Base-by-base conservation (phyloP, 2,329 filamentous ascomycete species). In the Periconia sp. region DNA sequence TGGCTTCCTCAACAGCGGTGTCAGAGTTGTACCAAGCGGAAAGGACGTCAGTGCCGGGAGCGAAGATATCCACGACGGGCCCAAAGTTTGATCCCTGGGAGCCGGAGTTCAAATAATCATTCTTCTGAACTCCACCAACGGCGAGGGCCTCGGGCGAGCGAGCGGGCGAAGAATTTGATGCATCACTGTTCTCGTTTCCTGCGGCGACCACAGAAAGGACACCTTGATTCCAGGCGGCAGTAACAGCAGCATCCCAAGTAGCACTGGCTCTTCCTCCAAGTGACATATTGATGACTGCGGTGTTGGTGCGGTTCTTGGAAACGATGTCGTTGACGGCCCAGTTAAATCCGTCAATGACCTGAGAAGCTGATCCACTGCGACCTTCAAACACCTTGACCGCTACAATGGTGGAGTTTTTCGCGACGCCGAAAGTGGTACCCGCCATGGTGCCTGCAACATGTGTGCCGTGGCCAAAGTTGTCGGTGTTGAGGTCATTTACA, bases 11-110 rank as follows among this genome's bases (percentile, higher is more conserved):
- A 68, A 58, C 65, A 1, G 62, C 62, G 18, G 53, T 79, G 20
- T 81, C 76, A 18, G 72, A 80, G 37, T 68, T 72, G 46, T 65
- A 65, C 35, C 76, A 83, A 11, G 83, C 73, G 54, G 77, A 81
- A 0, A 76, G 63, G 27, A 77, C 63, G n/a, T 61, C 56, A 2
- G 69, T 72, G 10, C 74, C 74, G 6, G 73, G 62, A 9, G 72
- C 74, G 40, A 70, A 75, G 45, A 77, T 65, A 30, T 75, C 70
- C 33, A 77, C 70, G 11, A 57, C 64, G n/a, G 64, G 56, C 9
- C 74, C 74, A 40, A 65, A 76, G 59, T 76, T 76, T 1, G 70
- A 73, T 43, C 68, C 71, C 13, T 44, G 50, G 1, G 62, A 53
- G 6, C 62, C 59, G 9, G 35, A 27, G 41, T 54, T 53, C 1